Base-by-base conservation (phyloP, 2,329 filamentous ascomycete genomes). In the Fusarium piperis region DNA sequence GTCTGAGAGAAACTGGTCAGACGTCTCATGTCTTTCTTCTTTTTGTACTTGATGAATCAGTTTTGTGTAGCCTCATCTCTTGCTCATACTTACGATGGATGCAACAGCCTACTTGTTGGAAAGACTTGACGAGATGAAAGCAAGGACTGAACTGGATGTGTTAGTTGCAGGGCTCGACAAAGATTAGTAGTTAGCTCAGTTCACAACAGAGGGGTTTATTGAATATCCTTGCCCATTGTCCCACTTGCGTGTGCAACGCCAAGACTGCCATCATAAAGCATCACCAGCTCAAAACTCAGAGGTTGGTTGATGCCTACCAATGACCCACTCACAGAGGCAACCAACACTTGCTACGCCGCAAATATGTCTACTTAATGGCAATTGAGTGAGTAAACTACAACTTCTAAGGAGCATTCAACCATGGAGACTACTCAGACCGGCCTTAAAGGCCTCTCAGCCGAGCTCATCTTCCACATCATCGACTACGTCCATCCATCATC, bases 401-500 rank as follows among this genome's bases (percentile, higher is more conserved):
- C 16, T 28, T 28, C 15, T 2, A 9, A 28, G 12, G 23, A 28
- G 44, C 44, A 48, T 28, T 6, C 23, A 11, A 23, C 15, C 20
- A 73, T 68, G 67, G 13, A 39, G 2, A 3, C 28, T 8, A 28
- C 9, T 6, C 2, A 3, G 10, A 15, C 13, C 3, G 26, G 26
- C 5, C n/a, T 74, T 2, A 13, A 33, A 0, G 15, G 18, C 2
- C 59, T 74, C 4, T 68, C 71, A 0, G 7, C 38, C 0, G 71
- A 72, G 7, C 30, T 74, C 3, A 33, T 74, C 20, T 10, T 58
- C 1, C 23, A 63, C 3, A 68, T 74, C 32, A 12, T 59, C 3
- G 30, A 46, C 4, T 28, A 59, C 23, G 11, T 26, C 0, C 20
- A 41, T 2, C 60, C 65, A 2, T 36, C 60, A 6, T 44, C 60